Base-by-base conservation (phyloP, 2,329 filamentous ascomycete species). In the Apiospora hydei region DNA sequence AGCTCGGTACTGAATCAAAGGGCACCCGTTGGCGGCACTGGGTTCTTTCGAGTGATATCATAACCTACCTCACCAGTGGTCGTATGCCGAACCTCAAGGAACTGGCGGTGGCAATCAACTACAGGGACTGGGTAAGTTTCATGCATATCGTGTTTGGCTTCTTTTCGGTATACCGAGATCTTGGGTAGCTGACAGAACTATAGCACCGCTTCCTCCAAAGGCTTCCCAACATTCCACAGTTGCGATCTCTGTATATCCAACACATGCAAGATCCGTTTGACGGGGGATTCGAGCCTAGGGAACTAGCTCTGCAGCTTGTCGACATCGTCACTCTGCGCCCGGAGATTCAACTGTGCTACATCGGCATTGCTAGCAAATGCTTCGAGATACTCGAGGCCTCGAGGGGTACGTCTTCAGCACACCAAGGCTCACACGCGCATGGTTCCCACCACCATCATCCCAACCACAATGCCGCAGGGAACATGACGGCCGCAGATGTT, bases 171-270 rank as follows among this genome's bases (percentile, higher is more conserved):
- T 18, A 30, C 26, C 26, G 18, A 18, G 49, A 18, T 16, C 10
- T 30, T 6, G 7, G 47, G n/a, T 68, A 3, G 43, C 66, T 68
- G 14, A 68, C 66, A 26, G 7, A 49, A 46, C 47, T 41, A 73
- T 74, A 94, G 93, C 94, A 96, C 81, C 91, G 89, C 74, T 94
- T 96, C 83, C 87, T 96, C 11, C 93, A 94, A 79, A 86, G 91
- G 57, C 87, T 96, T 14, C 93, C 93, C 0, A 88, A 90, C 70
- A 86, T 95, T 69, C 88, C 91, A 0, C 90, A 93, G 71, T 86
- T 96, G 47, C 90, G 91, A 26, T 92, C 91, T 13, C 83, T 95
- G 4, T 92, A 94, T 78, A 88, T 95, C 66, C 89, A 92, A 10
- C 88, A 90, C 78, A 89, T 94, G 71, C 86, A 88, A 38, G 88